Base-by-base conservation (phyloP, 371 early-diverging fungal species). In the Mortierella sp. region DNA sequence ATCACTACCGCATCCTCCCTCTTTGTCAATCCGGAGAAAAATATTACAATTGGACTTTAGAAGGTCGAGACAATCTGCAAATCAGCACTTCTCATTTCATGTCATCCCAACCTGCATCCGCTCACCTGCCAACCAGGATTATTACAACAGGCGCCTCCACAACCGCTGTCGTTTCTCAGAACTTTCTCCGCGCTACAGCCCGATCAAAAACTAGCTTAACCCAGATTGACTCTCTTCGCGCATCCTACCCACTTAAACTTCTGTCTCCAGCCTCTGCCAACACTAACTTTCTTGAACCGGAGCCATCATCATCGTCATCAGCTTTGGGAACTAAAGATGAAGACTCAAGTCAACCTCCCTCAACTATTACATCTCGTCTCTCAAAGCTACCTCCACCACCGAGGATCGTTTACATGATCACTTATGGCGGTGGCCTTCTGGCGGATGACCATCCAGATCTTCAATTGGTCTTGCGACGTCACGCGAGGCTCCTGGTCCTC, bases 371-470 rank as follows among this genome's bases (percentile, higher is more conserved):
- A 15, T 22, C 61, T 13, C 32, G 38, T 38, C 38, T 40, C 41
- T 16, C 8, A 40, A 4, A 21, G 2, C 59, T 61, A 0, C 75
- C 74, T 8, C 69, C 76, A 9, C 81, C 81, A 11, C 75, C 81
- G 8, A 68, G 81, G 28, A 81, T 81, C 52, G 72, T 81, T 22
- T 81, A 81, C 67, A 69, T 81, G 72, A 81, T 81, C 55, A 75
- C 81, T 0, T 81, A 81, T 38, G 81, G 81, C 24, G 81, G 81
- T 3, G 81, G 81, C 1, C 69, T 81, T 4, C 58, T 81, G 9
- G 76, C 72, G 1, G 81, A 81, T 50, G 81, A 81, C 57, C 81
- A 81, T 59, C 70, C 81, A 16, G 72, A 81, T 63, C 72, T 81
- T 28, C 71, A 81, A 38, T 60, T 81, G 6, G 72, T 75, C 55